Conservation (phyloP, 768 basidiomycete genomes). For the Nidula microcarpa region DNA sequence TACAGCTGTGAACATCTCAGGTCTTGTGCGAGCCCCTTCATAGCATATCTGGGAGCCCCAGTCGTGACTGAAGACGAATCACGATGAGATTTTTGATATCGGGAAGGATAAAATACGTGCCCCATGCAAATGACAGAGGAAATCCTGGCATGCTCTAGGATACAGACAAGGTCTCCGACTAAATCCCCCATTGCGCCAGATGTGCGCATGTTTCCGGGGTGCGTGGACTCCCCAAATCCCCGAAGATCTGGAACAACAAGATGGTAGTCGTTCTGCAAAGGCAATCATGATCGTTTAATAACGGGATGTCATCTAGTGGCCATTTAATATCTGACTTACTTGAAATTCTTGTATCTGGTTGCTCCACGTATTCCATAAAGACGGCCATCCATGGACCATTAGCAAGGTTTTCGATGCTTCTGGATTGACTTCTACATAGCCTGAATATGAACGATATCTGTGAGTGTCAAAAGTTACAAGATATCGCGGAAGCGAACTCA, state of each 20-base stretch:
- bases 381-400: constrained; percentile 80
- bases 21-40: constrained; percentile 64
- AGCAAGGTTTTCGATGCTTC: constrained; percentile 47
- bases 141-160: constrained; percentile 50
- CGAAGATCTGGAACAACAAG: constrained; percentile 62
- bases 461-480: neutral
- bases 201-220: constrained; percentile 57
- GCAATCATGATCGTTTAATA: neutral
- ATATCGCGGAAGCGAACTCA: constrained; percentile 18
- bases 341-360: constrained; percentile 67
- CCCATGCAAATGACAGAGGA: constrained; percentile 58
- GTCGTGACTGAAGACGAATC: constrained; percentile 49
- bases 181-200: constrained; percentile 62
- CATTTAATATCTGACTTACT: constrained; percentile 23
- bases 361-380: constrained; percentile 73
- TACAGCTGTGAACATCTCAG: constrained; percentile 59
- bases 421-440: constrained; percentile 64
- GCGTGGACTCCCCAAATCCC: constrained; percentile 67
- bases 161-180: constrained; percentile 59
- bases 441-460: constrained; percentile 21
- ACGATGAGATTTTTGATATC: neutral
- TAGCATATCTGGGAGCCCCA: constrained; percentile 72
- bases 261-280: constrained; percentile 50
- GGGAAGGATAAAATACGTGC: constrained; percentile 25
- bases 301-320: neutral